A percentile compares a stretch with the other conserved stretches of the same genome.
Evolutionary conservation across 805 yeast genomes (phyloP).

Genomic region (Sugiyamaella lignohabitans): DNA sequence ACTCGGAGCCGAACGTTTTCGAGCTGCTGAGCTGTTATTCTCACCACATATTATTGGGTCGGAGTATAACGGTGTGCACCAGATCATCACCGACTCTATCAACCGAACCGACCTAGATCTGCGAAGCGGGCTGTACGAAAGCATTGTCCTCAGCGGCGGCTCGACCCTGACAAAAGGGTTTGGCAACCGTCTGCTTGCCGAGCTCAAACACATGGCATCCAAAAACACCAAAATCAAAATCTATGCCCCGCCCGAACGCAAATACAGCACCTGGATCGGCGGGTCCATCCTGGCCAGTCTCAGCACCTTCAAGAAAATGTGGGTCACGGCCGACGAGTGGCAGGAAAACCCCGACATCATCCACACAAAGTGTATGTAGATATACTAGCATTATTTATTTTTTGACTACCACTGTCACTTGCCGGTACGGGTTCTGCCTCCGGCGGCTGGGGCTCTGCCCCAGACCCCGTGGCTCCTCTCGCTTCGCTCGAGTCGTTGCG

Average conservation of each 20-base stretch:
- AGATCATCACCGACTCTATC: conserved; percentile 90
- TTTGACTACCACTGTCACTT: no score
- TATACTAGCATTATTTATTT: neutral
- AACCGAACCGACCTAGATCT: conserved; percentile 99
- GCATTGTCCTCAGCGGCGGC: conserved; percentile 99
- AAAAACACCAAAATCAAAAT: conserved; percentile 99
- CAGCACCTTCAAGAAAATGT: conserved; percentile 99
- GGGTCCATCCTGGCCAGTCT: conserved; percentile 98
- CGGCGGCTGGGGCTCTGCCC: no score
- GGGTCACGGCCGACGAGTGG: conserved; percentile 38
- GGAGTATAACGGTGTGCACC: conserved; percentile 99
- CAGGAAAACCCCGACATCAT: conserved; percentile 3
- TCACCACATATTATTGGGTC: conserved; percentile 86
- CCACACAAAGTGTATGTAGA: conserved; percentile 5
- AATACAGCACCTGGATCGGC: conserved; percentile 99
- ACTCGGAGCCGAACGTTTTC: conserved; percentile 99
- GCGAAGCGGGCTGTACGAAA: conserved; percentile 97
- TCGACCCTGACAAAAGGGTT: conserved; percentile 99
- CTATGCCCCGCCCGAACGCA: conserved; percentile 99
- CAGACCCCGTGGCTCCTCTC: no score
- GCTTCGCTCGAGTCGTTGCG: no score
- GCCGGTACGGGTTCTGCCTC: no score
- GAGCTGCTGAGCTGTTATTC: conserved; percentile 99
- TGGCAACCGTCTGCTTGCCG: conserved; percentile 99
- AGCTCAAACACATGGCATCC: conserved; percentile 98